Evolutionary conservation across 495 filamentous ascomycete species (phyloP).

Genomic region (Annulohypoxylon stygium): DNA sequence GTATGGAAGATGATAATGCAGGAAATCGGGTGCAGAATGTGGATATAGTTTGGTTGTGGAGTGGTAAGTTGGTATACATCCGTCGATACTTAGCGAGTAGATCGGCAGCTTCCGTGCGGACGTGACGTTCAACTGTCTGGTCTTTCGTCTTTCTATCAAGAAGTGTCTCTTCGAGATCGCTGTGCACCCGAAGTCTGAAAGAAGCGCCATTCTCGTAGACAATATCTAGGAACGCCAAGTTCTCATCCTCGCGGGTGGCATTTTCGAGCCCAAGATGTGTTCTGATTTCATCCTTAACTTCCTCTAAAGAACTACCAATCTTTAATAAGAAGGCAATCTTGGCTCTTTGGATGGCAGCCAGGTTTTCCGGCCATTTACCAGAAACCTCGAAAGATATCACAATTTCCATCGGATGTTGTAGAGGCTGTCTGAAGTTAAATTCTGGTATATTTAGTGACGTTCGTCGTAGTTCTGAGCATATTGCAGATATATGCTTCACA

Average conservation of each 20-base stretch:
- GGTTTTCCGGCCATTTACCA: conserved; percentile 90
- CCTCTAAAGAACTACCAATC: conserved; percentile 77
- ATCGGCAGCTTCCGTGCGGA: conserved; percentile 73
- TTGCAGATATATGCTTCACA: conserved; percentile 79
- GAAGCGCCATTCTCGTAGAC: conserved; percentile 74
- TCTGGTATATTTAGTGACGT: conserved; percentile 70
- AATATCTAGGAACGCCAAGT: conserved; percentile 87
- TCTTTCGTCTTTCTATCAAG: conserved; percentile 83
- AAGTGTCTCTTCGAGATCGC: conserved; percentile 86
- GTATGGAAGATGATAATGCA: conserved; percentile 83
- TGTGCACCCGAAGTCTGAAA: conserved; percentile 77
- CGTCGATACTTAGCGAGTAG: conserved; percentile 79
- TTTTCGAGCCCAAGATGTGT: conserved; percentile 86
- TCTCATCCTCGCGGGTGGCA: conserved; percentile 71
- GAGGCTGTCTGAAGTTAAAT: conserved; percentile 55
- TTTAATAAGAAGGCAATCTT: conserved; percentile 93
- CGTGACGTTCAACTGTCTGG: conserved; percentile 69
- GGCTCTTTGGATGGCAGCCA: conserved; percentile 89
- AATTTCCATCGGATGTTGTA: conserved; percentile 66
- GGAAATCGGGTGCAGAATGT: conserved; percentile 85
- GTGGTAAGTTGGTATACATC: conserved; percentile 76
- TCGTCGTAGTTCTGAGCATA: conserved; percentile 78
- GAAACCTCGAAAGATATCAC: conserved; percentile 94
- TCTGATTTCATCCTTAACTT: conserved; percentile 62
- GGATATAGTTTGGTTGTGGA: conserved; percentile 82